Conservation (phyloP, 2,329 filamentous ascomycete species). For the Diplodia intermedia region DNA sequence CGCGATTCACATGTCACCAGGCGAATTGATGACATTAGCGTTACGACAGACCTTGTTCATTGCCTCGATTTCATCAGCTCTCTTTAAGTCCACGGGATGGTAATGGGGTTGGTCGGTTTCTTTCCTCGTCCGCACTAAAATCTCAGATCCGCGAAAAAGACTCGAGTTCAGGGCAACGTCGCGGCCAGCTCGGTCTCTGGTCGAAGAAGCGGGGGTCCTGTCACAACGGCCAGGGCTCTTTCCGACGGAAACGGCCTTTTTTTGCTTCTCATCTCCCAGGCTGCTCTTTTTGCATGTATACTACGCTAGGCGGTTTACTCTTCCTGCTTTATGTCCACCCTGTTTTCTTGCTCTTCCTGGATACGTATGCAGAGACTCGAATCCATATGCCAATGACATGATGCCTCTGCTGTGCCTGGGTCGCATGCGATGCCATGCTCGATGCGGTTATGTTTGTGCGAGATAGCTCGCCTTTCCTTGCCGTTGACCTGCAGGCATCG, state of each 20-base stretch:
- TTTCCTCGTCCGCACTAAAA: constrained; percentile 7
- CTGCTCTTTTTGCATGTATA: constrained; percentile 22
- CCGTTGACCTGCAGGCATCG: background rate
- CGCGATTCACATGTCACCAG: background rate
- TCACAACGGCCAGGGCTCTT: background rate
- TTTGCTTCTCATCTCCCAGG: background rate
- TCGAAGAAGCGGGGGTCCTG: background rate
- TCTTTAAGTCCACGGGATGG: constrained; percentile 9
- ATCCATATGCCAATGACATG: constrained; percentile 18
- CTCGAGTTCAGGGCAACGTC: background rate
- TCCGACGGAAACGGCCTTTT: constrained; percentile 1
- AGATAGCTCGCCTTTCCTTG: background rate
- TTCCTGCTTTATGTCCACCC: background rate
- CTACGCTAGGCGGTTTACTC: constrained; percentile 17
- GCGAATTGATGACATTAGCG: background rate
- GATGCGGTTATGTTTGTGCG: constrained; percentile 10
- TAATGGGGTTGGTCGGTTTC: constrained; percentile 10
- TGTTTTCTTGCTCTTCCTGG: constrained; percentile 12
- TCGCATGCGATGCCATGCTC: background rate
- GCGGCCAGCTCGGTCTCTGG: background rate
- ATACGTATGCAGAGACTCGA: constrained; percentile 17
- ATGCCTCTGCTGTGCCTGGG: background rate
- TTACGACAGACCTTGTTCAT: background rate
- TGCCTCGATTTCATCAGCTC: background rate
- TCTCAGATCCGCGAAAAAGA: constrained; percentile 24